phyloP scores from a whole-genome alignment of 1,139 yeast species.

The Suhomyces anneliseae region DNA sequence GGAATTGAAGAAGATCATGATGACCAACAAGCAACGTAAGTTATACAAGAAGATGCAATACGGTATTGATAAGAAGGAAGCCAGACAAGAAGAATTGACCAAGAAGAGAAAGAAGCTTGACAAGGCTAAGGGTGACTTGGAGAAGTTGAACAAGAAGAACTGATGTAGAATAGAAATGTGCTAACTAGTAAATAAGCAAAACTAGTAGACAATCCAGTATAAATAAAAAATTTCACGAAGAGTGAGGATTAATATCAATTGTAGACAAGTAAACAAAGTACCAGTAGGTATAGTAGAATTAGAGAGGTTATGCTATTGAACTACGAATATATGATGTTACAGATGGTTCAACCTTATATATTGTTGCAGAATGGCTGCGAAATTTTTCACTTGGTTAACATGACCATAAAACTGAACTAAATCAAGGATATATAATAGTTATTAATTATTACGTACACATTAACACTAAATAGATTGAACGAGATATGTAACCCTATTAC shows the following conservation, averaged over 20 bases:
- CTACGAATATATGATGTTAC: too few species aligned
- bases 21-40: slow-evolving; percentile 95
- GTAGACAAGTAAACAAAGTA: too few species aligned
- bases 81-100: slow-evolving; percentile 69
- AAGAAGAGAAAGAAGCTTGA: slow-evolving; percentile 78
- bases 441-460: too few species aligned
- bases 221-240: background rate
- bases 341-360: too few species aligned
- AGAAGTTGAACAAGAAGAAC: slow-evolving; percentile 33
- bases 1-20: slow-evolving; percentile 91
- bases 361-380: too few species aligned
- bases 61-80: slow-evolving; percentile 83
- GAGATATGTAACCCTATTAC: background rate
- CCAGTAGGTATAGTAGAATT: too few species aligned
- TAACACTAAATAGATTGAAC: too few species aligned
- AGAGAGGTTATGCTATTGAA: too few species aligned
- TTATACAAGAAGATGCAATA: slow-evolving; percentile 94
- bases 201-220: background rate
- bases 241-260: too few species aligned
- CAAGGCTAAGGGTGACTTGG: slow-evolving; percentile 61
- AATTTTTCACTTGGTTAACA: too few species aligned
- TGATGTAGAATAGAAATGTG: background rate
- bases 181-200: background rate
- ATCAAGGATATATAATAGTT: too few species aligned
- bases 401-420: too few species aligned